Evolutionary conservation across 148 eudicot species (phyloP).

Genomic region (Vaccinium vitisidaea): DNA sequence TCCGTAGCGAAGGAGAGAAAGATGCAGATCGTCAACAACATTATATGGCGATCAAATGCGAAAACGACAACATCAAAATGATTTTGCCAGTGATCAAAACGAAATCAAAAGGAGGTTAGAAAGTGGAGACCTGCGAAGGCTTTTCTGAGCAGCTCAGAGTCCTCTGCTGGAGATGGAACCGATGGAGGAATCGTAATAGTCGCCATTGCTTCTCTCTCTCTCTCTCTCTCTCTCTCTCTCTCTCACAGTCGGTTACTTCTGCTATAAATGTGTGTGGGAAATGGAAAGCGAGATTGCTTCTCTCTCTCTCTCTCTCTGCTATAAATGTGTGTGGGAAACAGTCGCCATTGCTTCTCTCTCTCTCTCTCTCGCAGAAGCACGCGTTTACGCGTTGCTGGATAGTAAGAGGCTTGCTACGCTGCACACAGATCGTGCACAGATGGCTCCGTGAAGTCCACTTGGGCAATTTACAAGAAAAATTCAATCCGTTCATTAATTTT

Average conservation of each 20-base stretch:
- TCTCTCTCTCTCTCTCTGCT: too few relatives aligned
- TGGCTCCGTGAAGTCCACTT: too few relatives aligned
- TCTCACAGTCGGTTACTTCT: neutral
- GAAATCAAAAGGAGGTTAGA: neutral
- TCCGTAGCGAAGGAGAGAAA: too few relatives aligned
- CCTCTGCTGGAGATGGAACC: conserved; percentile 60
- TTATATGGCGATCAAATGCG: neutral
- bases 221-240: conserved; percentile 1
- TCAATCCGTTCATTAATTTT: too few relatives aligned
- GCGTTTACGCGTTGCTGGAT: neutral
- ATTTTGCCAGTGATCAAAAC: neutral
- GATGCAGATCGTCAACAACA: neutral
- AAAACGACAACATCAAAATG: neutral
- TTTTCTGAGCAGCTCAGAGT: conserved; percentile 61
- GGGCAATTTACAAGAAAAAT: too few relatives aligned
- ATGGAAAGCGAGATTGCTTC: neutral
- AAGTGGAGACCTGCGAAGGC: conserved; percentile 57
- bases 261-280: neutral
- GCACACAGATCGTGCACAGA: too few relatives aligned
- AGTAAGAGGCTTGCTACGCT: too few relatives aligned
- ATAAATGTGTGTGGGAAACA: too few relatives aligned
- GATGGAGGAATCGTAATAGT: conserved; percentile 53
- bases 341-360: too few relatives aligned
- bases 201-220: conserved; percentile 40
- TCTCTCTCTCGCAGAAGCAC: too few relatives aligned